Evolutionary conservation across 352 stramenopile genomes (phyloP).

Genomic region (Phytophthora crassamura): DNA sequence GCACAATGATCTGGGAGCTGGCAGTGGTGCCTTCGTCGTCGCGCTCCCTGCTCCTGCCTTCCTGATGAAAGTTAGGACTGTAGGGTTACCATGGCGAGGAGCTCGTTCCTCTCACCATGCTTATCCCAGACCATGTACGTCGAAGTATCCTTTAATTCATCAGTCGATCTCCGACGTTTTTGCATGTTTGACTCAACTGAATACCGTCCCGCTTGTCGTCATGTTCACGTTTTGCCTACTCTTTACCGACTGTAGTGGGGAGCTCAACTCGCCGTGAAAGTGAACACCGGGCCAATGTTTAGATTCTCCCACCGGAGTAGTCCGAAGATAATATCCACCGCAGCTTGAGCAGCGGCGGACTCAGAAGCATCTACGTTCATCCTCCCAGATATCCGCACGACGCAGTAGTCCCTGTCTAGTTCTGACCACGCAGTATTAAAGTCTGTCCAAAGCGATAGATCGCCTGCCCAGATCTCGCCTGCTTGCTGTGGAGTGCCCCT

Average conservation of each 20-base stretch:
- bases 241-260: not conserved
- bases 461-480: constrained; percentile 37
- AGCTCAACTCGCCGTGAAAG: constrained; percentile 34
- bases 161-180: constrained; percentile 18
- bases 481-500: constrained; percentile 8
- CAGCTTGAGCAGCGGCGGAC: constrained; percentile 31
- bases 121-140: constrained; percentile 7
- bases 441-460: constrained; percentile 43
- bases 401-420: constrained; percentile 25
- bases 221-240: not conserved
- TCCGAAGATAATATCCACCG: constrained; percentile 56
- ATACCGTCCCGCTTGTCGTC: constrained; percentile 14
- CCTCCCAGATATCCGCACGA: constrained; percentile 32
- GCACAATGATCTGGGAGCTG: constrained; percentile 65
- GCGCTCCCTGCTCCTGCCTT: constrained; percentile 24
- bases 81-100: constrained; percentile 5
- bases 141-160: constrained; percentile 16
- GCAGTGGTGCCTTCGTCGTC: constrained; percentile 49
- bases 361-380: constrained; percentile 32
- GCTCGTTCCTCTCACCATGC: constrained; percentile 3
- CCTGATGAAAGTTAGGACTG: constrained; percentile 23
- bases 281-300: constrained; percentile 55
- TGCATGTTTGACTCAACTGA: constrained; percentile 18
- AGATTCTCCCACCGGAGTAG: constrained; percentile 60
- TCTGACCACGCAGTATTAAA: constrained; percentile 30